These are phyloP conservation scores for Rhizophora apiculata DNA, from an alignment of 345 rosid species.

Conservation along the genomic window DNA sequence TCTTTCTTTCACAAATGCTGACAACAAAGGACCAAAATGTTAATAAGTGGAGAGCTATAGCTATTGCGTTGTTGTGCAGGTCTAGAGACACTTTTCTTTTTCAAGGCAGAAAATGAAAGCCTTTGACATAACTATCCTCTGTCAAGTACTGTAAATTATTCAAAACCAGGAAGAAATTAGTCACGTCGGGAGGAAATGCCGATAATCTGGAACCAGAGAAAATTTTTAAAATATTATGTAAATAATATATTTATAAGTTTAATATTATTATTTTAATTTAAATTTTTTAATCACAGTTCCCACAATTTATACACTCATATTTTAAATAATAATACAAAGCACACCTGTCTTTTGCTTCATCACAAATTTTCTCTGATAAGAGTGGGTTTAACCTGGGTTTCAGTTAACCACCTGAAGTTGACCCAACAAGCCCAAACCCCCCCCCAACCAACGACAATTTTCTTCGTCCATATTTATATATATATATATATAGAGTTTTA, in stretches of 20 bases:
- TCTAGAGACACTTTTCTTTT: constrained; percentile 27
- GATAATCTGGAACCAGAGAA: too few species aligned
- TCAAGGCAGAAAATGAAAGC: constrained; percentile 26
- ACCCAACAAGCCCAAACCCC: constrained; percentile 29
- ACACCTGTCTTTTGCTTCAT: background rate
- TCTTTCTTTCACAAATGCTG: constrained; percentile 18
- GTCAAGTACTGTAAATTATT: constrained; percentile 21
- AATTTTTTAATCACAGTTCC: too few species aligned
- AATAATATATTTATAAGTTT: too few species aligned
- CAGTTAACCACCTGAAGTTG: constrained; percentile 50
- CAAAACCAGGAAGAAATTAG: too few species aligned
- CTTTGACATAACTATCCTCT: constrained; percentile 28
- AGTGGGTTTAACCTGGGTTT: constrained; percentile 28
- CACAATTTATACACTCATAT: too few species aligned
- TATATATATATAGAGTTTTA: too few species aligned
- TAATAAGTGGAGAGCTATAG: constrained; percentile 22
- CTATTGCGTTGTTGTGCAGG: constrained; percentile 22
- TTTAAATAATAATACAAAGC: background rate
- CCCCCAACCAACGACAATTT: background rate
- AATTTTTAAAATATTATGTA: too few species aligned
- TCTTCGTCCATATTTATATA: constrained; percentile 4
- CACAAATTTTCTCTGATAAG: too few species aligned
- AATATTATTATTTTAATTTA: too few species aligned
- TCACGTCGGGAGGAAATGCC: too few species aligned
- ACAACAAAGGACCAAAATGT: constrained; percentile 38